A percentile compares a stretch with the other conserved stretches of the same genome.
These are phyloP conservation scores for Trichopus zeylanicus DNA, from an alignment of 116 monocot genomes.

Conservation along the genomic window DNA sequence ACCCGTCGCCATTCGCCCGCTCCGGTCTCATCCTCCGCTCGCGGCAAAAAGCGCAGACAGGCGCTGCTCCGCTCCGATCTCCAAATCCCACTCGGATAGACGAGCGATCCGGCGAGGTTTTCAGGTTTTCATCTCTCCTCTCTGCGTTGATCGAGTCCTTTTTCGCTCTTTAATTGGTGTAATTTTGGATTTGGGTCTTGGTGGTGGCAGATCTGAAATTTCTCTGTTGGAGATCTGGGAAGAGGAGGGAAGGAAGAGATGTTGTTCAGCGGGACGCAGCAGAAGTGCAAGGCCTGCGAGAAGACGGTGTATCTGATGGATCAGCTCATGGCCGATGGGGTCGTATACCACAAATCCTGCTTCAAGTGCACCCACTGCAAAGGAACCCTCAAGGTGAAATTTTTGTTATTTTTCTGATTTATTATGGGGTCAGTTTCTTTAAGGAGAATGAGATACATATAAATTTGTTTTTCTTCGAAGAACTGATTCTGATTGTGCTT, in stretches of 20 bases:
- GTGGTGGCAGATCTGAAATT: background rate
- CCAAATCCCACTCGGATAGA: too few relatives aligned
- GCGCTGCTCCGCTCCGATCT: background rate
- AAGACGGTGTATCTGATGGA: conserved; percentile 53
- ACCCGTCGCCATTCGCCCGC: too few relatives aligned
- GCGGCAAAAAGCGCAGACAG: background rate
- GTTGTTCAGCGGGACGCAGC: conserved; percentile 47
- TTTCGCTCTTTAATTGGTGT: too few relatives aligned
- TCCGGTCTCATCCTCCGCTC: background rate
- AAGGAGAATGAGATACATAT: background rate
- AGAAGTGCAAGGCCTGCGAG: conserved; percentile 55
- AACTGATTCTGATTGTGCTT: too few relatives aligned
- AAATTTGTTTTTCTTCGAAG: too few relatives aligned
- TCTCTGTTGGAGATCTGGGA: background rate
- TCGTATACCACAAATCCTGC: conserved; percentile 41
- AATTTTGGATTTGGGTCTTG: background rate
- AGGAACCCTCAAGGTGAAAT: conserved; percentile 39
- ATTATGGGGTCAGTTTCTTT: background rate
- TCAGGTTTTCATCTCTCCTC: too few relatives aligned
- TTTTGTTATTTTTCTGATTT: background rate
- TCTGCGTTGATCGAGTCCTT: too few relatives aligned
- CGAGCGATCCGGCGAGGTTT: too few relatives aligned
- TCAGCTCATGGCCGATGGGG: conserved; percentile 34
- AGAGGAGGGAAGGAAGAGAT: background rate
- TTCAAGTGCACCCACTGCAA: conserved; percentile 70